Base-by-base conservation (phyloP, 164 flowering plant genomes). In the Chloranthus sessilifolius region DNA sequence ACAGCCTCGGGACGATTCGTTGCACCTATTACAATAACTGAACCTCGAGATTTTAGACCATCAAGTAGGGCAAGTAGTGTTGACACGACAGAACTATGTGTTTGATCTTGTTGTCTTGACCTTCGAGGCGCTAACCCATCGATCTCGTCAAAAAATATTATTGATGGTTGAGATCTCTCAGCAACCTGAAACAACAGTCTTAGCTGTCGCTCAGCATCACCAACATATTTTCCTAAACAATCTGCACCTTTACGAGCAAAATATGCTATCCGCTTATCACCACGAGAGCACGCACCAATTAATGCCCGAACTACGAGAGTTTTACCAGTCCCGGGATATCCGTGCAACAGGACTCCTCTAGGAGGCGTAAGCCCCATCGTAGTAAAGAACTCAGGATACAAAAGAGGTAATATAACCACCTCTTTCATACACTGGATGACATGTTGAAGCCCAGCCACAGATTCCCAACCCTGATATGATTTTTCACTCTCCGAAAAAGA, bases 241-340 rank as follows among this genome's bases (percentile, higher is more conserved):
- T 92, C 99, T 60, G 99, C 99, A 57, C 99, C 99, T 65, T 92
- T 92, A 40, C 97, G 85, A 26, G 99, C 95, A 78, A 92, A 92
- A 66, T 92, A 92, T 14, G 99, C 97, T 54, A 92, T 92, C 24
- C 82, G 66, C 61, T 64, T 84, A 59, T 88, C 95, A 33, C 99
- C 99, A 55, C 82, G 95, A 59, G 99, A 85, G 69, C 96, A 88
- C 23, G 97, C 75, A 59, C 99, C 97, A 58, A 92, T 80, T 51
- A 92, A 68, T 35, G 99, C 86, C 21, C 97, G 82, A 40, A 92
- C 99, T 4, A 84, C 88, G 16, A 82, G 76, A 30, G 99, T 92
- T 73, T 92, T 92, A 40, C 99, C 99, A 7, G 99, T 92, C 51
- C 99, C 99, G 55, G 97, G 99, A 68, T 86, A 74, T 22, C 99